Base-by-base conservation (phyloP, 352 stramenopile species). In the Pythium folliculosum region DNA sequence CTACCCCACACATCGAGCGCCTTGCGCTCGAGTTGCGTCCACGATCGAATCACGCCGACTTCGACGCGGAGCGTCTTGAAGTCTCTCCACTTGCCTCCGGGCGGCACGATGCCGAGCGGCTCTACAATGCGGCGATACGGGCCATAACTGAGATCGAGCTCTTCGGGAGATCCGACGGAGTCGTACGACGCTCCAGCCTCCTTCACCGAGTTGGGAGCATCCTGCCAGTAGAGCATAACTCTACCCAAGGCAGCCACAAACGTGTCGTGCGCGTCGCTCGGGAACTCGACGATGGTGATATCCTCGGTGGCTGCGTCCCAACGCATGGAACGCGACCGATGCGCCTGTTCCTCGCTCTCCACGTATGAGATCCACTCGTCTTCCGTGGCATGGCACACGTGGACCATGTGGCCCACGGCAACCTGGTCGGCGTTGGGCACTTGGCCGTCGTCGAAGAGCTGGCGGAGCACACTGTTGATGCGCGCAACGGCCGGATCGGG, bases 31-130 rank as follows among this genome's bases (percentile, higher is more conserved):
- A 49, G 43, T 49, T 23, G 43, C 1, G 6, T 10, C 43, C 43
- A 49, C 43, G 2, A 4, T 13, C 8, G 1, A 3, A 13, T 22
- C 5, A 49, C 43, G n/a, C 43, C 43, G n/a, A 49, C 30, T 51
- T 47, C 54, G 14, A 51, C 38, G n/a, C 54, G 17, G n/a, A 40
- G 43, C 17, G 43, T 49, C 43, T 21, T 49, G 43, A n/a, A 49
- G 43, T 49, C 17, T 3, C 8, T 23, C 43, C 43, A 49, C 1
- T 12, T 23, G 43, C 35, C 35, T 40, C 8, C 35, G 4, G 35
- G 35, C 3, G 35, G 35, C 8, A 3, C 3, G 35, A 13, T 13
- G 4, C 8, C 35, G 35, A 12, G 43, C 1, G 12, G 43, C 43
- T 49, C 16, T 3, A 49, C 43, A 10, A 8, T 1, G 17, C 16